Base-by-base conservation (phyloP, 1,284 basidiomycete genomes). In the Pseudozyma tsukubaensis region DNA sequence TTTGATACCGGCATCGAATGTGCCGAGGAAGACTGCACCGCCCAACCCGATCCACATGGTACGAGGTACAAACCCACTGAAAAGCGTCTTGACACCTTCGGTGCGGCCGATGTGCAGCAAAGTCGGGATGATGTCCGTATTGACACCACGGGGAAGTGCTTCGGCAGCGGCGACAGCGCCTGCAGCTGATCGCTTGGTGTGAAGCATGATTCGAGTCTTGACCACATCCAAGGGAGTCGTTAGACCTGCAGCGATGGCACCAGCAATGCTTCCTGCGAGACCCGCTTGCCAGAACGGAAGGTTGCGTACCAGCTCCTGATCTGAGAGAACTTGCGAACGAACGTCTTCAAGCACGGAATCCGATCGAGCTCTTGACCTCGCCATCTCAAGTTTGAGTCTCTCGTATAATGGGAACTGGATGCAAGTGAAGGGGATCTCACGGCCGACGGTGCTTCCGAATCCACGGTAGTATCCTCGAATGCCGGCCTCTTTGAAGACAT, bases 331-430 rank as follows among this genome's bases (percentile, higher is more conserved):
- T 39, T 21, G 40, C n/a, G 12, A n/a, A 19, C 24, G 24, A 29
- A 29, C 24, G 24, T 12, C 21, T 50, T 24, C 44, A 43, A 47
- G 14, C 14, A 13, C 16, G 14, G 36, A 16, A 13, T 52, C 52
- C 16, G 57, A 59, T 10, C 19, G 45, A 7, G 57, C 57, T 19
- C 54, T 63, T 1, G 75, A 72, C 13, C 66, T 59, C 6, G 78
- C 67, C 58, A 81, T 76, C 8, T 68, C 61, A 13, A 77, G 72
- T 85, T 99, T 99, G 72, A 99, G 87, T 42, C 89, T 87, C 86
- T 99, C 97, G 82, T 98, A 99, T 24, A 99, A 86, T 0, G 97
- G 97, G 83, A 99, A 99, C 84, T 99, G 97, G 24, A 99, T 88
- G 12, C 94, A 96, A 0, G 96, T 97, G 87, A 99, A 99, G 0